Evolutionary conservation across 163 green algal genomes (phyloP).

Genomic region (Chlamydomonas reinhardtii): DNA sequence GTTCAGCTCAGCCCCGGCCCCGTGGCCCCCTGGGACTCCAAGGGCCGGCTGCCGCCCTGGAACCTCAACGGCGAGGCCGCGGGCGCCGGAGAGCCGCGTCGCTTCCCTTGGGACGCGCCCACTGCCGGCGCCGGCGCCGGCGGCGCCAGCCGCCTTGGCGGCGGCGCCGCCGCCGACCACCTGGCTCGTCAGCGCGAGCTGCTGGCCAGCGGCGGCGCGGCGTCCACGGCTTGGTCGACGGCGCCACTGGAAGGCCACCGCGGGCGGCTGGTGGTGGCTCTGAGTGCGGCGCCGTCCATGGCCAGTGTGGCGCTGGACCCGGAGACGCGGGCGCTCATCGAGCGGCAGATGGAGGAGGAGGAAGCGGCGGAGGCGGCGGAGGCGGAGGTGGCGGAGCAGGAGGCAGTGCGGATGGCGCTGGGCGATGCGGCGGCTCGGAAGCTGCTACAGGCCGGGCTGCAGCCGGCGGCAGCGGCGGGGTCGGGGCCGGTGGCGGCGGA

Average conservation of each 20-base stretch:
- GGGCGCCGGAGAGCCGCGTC: too few relatives aligned
- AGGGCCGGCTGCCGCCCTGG: neutral
- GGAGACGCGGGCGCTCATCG: neutral
- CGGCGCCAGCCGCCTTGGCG: neutral
- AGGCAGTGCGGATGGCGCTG: neutral
- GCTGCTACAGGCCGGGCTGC: too few relatives aligned
- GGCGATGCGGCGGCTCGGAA: too few relatives aligned
- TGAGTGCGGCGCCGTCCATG: neutral
- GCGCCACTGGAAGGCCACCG: neutral
- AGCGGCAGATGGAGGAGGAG: neutral
- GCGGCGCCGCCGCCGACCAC: neutral
- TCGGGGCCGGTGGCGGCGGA: too few relatives aligned
- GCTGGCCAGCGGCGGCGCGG: neutral
- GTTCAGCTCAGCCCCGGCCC: neutral
- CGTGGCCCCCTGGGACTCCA: slow-evolving; percentile 17
- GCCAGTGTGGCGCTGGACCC: slow-evolving; percentile 18
- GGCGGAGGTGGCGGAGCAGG: neutral
- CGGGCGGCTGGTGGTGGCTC: too few relatives aligned
- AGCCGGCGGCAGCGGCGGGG: too few relatives aligned
- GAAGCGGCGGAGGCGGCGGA: neutral
- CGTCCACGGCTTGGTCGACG: slow-evolving; percentile 1
- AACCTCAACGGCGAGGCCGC: neutral
- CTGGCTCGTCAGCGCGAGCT: neutral
- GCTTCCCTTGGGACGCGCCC: too few relatives aligned
- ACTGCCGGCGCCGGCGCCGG: neutral